Evolutionary conservation across 1,284 basidiomycete genomes (phyloP).

Genomic region (Cystobasidium sp.): DNA sequence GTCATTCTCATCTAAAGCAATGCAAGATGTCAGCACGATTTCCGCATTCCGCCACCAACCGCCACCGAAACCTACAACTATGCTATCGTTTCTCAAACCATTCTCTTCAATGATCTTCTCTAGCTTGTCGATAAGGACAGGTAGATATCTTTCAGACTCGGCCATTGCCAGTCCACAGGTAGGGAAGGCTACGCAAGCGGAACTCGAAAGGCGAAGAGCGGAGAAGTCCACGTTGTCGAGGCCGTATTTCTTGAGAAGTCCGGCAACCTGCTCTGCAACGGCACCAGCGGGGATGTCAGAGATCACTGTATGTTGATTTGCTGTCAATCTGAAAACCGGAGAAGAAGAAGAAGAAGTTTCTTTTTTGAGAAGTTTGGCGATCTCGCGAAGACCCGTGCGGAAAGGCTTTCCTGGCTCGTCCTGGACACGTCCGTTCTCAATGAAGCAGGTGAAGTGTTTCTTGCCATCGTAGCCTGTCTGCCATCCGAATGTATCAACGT

Average conservation of each 20-base stretch:
- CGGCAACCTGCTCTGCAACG: slow-evolving; percentile 68
- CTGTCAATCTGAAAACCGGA: slow-evolving; percentile 50
- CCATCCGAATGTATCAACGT: slow-evolving; percentile 96
- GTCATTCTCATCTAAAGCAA: slow-evolving; percentile 59
- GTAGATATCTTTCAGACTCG: slow-evolving; percentile 94
- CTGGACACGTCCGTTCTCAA: slow-evolving; percentile 96
- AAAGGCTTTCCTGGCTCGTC: slow-evolving; percentile 85
- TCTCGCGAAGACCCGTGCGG: slow-evolving; percentile 90
- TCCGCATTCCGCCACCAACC: background rate
- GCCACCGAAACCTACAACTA: slow-evolving; percentile 75
- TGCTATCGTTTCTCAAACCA: slow-evolving; percentile 88
- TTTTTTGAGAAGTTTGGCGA: slow-evolving; percentile 92
- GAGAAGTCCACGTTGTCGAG: slow-evolving; percentile 85
- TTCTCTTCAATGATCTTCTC: slow-evolving; percentile 93
- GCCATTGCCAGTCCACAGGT: slow-evolving; percentile 96
- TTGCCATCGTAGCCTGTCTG: slow-evolving; percentile 81
- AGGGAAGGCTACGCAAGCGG: slow-evolving; percentile 96
- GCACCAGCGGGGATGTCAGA: slow-evolving; percentile 70
- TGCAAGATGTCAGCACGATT: background rate
- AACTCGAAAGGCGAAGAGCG: slow-evolving; percentile 72
- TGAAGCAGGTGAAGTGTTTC: slow-evolving; percentile 88
- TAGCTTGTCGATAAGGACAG: slow-evolving; percentile 89
- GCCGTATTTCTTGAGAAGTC: slow-evolving; percentile 80
- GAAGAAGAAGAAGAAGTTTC: slow-evolving; percentile 45
- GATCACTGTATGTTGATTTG: slow-evolving; percentile 93